Evolutionary conservation across 2,329 filamentous ascomycete species (phyloP).

Genomic region (Thielaviopsis euricoi): DNA sequence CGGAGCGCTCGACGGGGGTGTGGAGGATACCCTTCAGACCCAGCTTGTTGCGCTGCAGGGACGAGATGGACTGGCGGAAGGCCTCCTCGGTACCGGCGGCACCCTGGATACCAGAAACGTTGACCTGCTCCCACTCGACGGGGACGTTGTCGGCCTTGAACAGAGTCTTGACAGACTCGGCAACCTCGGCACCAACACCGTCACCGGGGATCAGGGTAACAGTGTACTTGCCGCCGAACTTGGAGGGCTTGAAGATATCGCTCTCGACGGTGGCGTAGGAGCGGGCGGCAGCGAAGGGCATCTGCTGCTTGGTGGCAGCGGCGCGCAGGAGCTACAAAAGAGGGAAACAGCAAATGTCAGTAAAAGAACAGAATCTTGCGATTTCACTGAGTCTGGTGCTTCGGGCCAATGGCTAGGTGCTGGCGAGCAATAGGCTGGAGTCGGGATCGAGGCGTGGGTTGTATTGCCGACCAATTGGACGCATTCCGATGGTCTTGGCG

Average conservation of each 20-base stretch:
- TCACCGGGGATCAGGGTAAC: slow-evolving; percentile 97
- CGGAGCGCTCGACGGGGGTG: slow-evolving; percentile 89
- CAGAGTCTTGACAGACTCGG: slow-evolving; percentile 95
- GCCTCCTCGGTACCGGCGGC: slow-evolving; percentile 72
- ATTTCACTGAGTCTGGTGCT: neutral
- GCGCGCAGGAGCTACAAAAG: slow-evolving; percentile 33
- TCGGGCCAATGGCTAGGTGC: neutral
- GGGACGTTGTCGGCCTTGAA: slow-evolving; percentile 99
- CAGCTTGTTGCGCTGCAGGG: slow-evolving; percentile 95
- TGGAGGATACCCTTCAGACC: slow-evolving; percentile 97
- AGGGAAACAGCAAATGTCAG: slow-evolving; percentile 15
- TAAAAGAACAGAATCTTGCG: neutral
- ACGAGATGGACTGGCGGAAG: slow-evolving; percentile 89
- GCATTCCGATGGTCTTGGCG: slow-evolving; percentile 1
- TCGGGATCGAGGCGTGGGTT: neutral
- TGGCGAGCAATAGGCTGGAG: neutral
- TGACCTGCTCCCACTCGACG: slow-evolving; percentile 96
- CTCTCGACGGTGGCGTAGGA: slow-evolving; percentile 69
- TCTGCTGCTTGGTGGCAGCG: slow-evolving; percentile 28
- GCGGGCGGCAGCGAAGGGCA: slow-evolving; percentile 25
- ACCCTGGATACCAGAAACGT: slow-evolving; percentile 79
- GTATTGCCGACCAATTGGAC: slow-evolving; percentile 1
- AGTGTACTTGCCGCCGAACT: slow-evolving; percentile 98
- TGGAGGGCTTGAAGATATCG: slow-evolving; percentile 97
- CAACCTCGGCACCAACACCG: slow-evolving; percentile 94